A percentile compares a stretch with the other conserved stretches of the same genome.
Conservation (phyloP, 345 rosid species). For the Gynandropsis gynandra region DNA sequence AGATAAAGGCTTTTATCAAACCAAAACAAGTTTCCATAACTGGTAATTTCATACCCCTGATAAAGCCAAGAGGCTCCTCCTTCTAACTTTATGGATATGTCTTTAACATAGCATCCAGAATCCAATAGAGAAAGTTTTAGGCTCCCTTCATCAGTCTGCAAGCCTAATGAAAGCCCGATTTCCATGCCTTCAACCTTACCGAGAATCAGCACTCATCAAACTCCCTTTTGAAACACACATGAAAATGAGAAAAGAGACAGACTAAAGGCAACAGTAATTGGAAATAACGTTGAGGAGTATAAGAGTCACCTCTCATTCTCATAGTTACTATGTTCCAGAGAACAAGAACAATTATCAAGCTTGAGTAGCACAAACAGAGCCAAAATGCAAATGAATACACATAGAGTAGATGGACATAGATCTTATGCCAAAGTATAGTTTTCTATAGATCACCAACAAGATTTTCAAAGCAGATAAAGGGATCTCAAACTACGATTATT, state of each 20-base stretch:
- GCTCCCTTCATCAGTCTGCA: slow-evolving; percentile 68
- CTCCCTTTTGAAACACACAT: slow-evolving; percentile 35
- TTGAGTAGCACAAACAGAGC: neutral
- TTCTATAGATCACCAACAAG: too few relatives aligned
- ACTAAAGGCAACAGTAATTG: slow-evolving; percentile 4
- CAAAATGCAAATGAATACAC: neutral
- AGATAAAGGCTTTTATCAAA: neutral
- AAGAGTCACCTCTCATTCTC: slow-evolving; percentile 5
- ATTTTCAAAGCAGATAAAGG: neutral
- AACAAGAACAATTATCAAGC: slow-evolving; percentile 3
- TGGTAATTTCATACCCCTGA: slow-evolving; percentile 63
- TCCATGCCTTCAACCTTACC: slow-evolving; percentile 98
- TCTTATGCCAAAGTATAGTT: neutral
- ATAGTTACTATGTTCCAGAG: slow-evolving; percentile 12
- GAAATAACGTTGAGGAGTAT: neutral
- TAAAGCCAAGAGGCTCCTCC: slow-evolving; percentile 99
- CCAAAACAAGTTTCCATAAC: neutral
- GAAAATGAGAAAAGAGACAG: slow-evolving; percentile 21
- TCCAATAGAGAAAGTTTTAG: slow-evolving; percentile 62
- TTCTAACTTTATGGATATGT: slow-evolving; percentile 58
- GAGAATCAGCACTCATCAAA: slow-evolving; percentile 45
- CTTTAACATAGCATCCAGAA: slow-evolving; percentile 73
- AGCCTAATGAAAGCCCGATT: slow-evolving; percentile 75
- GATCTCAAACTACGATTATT: too few relatives aligned
- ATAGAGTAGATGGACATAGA: neutral